phyloP scores from a whole-genome alignment of 139 green algal species.

The Chlorella vulgaris region DNA sequence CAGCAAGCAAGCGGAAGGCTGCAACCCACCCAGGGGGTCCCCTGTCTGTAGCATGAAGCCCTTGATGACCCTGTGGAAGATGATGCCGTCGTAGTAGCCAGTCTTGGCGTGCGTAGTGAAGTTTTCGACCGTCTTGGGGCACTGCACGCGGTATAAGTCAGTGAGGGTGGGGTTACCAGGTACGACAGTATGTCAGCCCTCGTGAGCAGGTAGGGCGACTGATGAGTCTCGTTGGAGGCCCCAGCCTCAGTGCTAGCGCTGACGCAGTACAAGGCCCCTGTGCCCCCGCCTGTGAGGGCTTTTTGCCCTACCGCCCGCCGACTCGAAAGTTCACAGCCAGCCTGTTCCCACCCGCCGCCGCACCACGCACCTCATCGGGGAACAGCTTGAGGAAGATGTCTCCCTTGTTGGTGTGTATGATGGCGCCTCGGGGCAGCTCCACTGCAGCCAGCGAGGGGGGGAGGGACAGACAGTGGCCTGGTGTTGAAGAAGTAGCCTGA shows the following conservation, averaged over 20 bases:
- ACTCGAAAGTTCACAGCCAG: too few species aligned
- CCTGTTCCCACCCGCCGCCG: too few species aligned
- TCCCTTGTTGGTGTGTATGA: conserved; percentile 90
- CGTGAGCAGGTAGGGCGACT: too few species aligned
- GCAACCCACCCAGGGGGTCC: conserved; percentile 68
- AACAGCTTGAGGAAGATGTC: conserved; percentile 95
- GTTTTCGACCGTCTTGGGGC: conserved; percentile 96
- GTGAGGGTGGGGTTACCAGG: neutral
- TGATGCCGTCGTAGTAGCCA: conserved; percentile 93
- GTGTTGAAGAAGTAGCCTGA: neutral
- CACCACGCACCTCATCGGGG: conserved; percentile 72
- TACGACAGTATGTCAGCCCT: too few species aligned
- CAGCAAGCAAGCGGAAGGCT: neutral
- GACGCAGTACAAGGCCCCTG: too few species aligned
- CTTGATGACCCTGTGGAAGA: conserved; percentile 82
- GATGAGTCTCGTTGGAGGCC: too few species aligned
- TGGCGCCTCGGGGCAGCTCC: conserved; percentile 69
- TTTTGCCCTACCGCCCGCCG: too few species aligned
- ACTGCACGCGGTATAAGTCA: conserved; percentile 44
- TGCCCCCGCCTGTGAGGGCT: too few species aligned
- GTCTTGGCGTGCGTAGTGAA: conserved; percentile 94
- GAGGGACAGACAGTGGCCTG: neutral
- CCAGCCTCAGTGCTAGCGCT: too few species aligned
- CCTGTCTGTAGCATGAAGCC: conserved; percentile 82
- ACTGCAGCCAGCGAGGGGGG: neutral